phyloP scores from a whole-genome alignment of 2,329 filamentous ascomycete species.

The Tolypocladium sp. region DNA sequence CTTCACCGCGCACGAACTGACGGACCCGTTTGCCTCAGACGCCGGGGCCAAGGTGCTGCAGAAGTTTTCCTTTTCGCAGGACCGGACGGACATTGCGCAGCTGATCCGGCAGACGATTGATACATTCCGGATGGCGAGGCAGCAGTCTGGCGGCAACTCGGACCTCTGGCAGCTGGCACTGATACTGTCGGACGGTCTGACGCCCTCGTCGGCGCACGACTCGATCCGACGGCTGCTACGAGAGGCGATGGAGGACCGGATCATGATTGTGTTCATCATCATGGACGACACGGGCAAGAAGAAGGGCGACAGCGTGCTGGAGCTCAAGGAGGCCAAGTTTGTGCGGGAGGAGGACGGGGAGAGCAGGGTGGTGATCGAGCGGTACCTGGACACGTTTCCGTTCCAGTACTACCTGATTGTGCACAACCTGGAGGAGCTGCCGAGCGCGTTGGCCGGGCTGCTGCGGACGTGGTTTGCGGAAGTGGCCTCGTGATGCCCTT shows the following conservation, averaged over 20 bases:
- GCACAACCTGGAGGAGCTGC: constrained; percentile 82
- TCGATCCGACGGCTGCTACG: constrained; percentile 73
- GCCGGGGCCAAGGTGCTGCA: constrained; percentile 77
- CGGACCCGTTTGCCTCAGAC: constrained; percentile 64
- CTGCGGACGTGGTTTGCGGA: constrained; percentile 93
- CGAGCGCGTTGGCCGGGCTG: constrained; percentile 75
- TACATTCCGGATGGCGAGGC: constrained; percentile 69
- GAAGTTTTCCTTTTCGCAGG: constrained; percentile 77
- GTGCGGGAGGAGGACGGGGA: constrained; percentile 50
- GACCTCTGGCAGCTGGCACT: constrained; percentile 95
- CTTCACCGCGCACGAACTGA: constrained; percentile 78
- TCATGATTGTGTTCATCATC: constrained; percentile 98
- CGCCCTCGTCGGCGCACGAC: constrained; percentile 72
- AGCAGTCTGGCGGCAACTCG: constrained; percentile 42
- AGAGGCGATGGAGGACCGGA: constrained; percentile 82
- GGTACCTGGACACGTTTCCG: constrained; percentile 91
- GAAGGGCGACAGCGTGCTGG: constrained; percentile 63
- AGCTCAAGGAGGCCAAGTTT: constrained; percentile 82
- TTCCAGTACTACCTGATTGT: constrained; percentile 97
- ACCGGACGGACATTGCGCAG: constrained; percentile 74
- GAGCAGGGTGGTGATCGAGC: constrained; percentile 69
- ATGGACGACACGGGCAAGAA: constrained; percentile 57
- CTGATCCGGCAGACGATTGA: constrained; percentile 71
- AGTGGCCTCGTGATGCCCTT: constrained; percentile 34
- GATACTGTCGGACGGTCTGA: constrained; percentile 89